Evolutionary conservation across 179 eudicot species (phyloP).

Genomic region (Actinidia polygama): DNA sequence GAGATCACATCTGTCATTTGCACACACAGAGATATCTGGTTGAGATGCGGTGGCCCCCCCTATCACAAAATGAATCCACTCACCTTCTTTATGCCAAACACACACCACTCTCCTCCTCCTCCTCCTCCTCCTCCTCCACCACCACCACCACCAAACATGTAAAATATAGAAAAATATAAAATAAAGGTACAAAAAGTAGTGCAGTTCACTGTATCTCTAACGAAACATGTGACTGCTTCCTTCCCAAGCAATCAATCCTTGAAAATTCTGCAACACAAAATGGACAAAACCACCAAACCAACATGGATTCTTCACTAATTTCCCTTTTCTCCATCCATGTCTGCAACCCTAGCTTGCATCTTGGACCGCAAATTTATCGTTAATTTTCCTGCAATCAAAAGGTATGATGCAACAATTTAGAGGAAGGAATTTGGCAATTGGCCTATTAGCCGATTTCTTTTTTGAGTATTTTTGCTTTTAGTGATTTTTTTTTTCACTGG

Average conservation of each 20-base stretch:
- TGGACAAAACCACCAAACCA: no score
- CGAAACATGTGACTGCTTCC: slow-evolving; percentile 8
- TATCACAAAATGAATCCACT: slow-evolving; percentile 11
- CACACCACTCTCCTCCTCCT: background rate
- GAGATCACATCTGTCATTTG: no score
- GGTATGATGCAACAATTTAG: background rate
- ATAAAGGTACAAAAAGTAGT: background rate
- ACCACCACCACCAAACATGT: background rate
- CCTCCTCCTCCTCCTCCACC: no score
- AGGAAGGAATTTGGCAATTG: no score
- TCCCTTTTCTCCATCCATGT: background rate
- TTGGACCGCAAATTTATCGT: background rate
- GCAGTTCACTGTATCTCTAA: slow-evolving; percentile 7
- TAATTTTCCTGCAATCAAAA: slow-evolving; percentile 3
- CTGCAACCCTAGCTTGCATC: background rate
- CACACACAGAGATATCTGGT: no score
- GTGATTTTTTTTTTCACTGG: no score
- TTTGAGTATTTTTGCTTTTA: no score
- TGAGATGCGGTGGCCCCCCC: background rate
- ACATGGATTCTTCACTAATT: background rate
- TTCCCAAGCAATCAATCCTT: background rate
- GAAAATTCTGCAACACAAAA: background rate
- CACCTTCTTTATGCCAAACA: no score
- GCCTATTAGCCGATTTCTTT: no score
- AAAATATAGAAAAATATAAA: no score